These are phyloP conservation scores for Paramyrothecium roridum DNA, from an alignment of 2,329 filamentous ascomycete genomes.

Conservation along the genomic window DNA sequence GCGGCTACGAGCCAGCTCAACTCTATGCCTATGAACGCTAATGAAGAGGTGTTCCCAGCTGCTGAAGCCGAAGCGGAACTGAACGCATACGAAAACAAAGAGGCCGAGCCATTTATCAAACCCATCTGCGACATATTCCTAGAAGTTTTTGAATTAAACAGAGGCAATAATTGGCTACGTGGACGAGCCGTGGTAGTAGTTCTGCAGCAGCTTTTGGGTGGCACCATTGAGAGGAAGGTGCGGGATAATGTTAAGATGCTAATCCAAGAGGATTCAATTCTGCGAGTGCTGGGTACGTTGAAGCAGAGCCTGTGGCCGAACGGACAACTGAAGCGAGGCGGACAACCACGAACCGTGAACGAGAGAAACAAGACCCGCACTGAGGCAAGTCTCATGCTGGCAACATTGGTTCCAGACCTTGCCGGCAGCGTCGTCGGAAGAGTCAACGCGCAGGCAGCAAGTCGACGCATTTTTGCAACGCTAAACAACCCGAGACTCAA, in stretches of 20 bases:
- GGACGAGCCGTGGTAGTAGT: conserved; percentile 95
- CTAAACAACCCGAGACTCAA: conserved; percentile 90
- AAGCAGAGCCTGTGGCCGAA: conserved; percentile 79
- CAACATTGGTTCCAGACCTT: conserved; percentile 84
- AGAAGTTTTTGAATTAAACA: conserved; percentile 90
- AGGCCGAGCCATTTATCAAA: conserved; percentile 93
- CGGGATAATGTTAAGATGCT: conserved; percentile 76
- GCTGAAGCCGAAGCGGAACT: conserved; percentile 91
- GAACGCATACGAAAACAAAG: conserved; percentile 85
- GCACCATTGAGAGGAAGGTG: conserved; percentile 93
- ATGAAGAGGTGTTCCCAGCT: conserved; percentile 48
- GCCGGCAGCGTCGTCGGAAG: conserved; percentile 91
- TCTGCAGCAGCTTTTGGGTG: conserved; percentile 89
- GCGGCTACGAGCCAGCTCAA: conserved; percentile 66
- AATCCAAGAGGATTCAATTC: conserved; percentile 72
- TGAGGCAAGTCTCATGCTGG: conserved; percentile 86
- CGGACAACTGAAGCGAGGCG: conserved; percentile 51
- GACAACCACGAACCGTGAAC: conserved; percentile 56
- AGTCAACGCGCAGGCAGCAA: conserved; percentile 86
- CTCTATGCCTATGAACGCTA: conserved; percentile 48
- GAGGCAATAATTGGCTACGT: conserved; percentile 94
- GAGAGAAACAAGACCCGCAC: conserved; percentile 79
- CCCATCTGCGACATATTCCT: conserved; percentile 98
- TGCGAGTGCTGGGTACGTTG: conserved; percentile 72
- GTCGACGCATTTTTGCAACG: conserved; percentile 82